Percentiles rank a stretch among this genome's conserved stretches.
Evolutionary conservation across 2,329 filamentous ascomycete species (phyloP).

Genomic region (Paramyrothecium roridum): DNA sequence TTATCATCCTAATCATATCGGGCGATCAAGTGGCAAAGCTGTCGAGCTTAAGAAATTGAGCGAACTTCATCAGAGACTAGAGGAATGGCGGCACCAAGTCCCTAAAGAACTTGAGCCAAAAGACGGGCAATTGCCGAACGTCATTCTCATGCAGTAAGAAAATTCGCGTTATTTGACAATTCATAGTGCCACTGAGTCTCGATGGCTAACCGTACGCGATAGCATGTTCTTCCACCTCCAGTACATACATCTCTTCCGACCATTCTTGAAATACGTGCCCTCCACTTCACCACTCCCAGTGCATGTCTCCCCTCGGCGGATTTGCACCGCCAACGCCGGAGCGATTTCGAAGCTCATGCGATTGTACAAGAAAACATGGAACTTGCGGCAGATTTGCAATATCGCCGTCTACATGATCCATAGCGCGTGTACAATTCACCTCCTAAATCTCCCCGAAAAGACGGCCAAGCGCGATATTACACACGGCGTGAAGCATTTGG

Average conservation of each 20-base stretch:
- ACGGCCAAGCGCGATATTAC: constrained; percentile 85
- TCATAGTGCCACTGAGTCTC: constrained; percentile 6
- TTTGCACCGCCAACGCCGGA: constrained; percentile 86
- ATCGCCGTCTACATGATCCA: constrained; percentile 95
- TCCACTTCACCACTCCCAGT: constrained; percentile 76
- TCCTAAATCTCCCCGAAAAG: constrained; percentile 90
- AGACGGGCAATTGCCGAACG: constrained; percentile 84
- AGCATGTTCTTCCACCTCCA: constrained; percentile 98
- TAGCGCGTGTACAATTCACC: constrained; percentile 89
- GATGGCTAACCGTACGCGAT: neutral
- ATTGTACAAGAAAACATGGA: constrained; percentile 88
- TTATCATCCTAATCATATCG: constrained; percentile 75
- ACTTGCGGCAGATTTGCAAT: constrained; percentile 90
- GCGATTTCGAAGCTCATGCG: constrained; percentile 93
- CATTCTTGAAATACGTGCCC: constrained; percentile 88
- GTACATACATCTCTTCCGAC: constrained; percentile 92
- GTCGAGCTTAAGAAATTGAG: constrained; percentile 88
- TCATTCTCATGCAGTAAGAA: constrained; percentile 78
- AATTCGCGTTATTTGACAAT: neutral
- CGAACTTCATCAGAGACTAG: constrained; percentile 84
- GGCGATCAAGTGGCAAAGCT: constrained; percentile 67
- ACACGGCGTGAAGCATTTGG: constrained; percentile 85
- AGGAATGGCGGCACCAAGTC: constrained; percentile 82
- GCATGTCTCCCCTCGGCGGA: constrained; percentile 84
- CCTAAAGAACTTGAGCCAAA: constrained; percentile 85